Base-by-base conservation (phyloP, 768 basidiomycete genomes). In the Cystobasidium onofrii region DNA sequence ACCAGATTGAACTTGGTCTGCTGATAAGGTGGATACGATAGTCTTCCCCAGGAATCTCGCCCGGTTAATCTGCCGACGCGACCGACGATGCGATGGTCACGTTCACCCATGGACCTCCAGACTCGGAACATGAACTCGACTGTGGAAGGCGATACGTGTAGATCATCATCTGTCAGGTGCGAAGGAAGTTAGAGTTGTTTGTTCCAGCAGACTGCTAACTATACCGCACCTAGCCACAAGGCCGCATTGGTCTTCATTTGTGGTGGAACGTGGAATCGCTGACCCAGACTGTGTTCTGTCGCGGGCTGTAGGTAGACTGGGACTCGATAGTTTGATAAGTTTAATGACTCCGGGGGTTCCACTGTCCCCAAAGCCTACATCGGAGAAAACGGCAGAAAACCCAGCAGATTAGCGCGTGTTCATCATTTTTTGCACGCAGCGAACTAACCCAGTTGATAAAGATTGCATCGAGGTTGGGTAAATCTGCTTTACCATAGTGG, bases 391-490 rank as follows among this genome's bases (percentile, higher is more conserved):
- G 29, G 15, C 57, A 17, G 23, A 7, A 23, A 39, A 15, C 18
- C 12, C 29, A 33, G 18, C 57, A 27, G 2, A 46, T 52, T 13
- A 33, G 33, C n/a, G n/a, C n/a, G n/a, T 6, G 7, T 17, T 36
- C 9, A 39, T 43, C 41, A 10, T 15, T 15, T 27, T 31, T 34
- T 23, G 13, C 2, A 31, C 1, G 7, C 18, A 2, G 10, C 10
- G 43, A 4, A 61, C 55, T 39, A 9, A 71, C 69, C 69, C 69
- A 71, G 20, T 46, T 52, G 23, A 71, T 44, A 36, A 71, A 71
- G 54, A 71, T 71, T 52, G 69, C 69, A 39, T 71, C 52, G 10
- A 71, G 34, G 27, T 71, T 3, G 3, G 69, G 69, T 20, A 71
- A 25, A 33, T 71, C 17, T 31, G 23, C 54, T 20, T 36, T 55